These are phyloP conservation scores for Sedum album DNA, from an alignment of 164 flowering plant species.

Conservation along the genomic window DNA sequence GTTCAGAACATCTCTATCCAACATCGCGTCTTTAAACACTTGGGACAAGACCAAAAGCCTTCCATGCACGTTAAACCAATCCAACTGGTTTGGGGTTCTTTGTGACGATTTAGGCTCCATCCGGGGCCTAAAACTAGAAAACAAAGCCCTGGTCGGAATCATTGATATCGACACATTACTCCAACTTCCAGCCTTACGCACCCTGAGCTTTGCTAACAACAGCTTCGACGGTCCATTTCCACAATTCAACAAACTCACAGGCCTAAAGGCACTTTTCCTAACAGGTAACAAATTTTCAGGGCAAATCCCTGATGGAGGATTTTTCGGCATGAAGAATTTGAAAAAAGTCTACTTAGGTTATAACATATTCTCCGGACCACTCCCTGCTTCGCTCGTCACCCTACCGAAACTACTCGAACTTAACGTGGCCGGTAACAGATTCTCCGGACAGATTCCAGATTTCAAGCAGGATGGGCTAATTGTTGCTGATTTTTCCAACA, in stretches of 20 bases:
- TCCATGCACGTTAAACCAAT: constrained; percentile 15
- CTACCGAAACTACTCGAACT: constrained; percentile 38
- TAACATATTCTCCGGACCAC: constrained; percentile 42
- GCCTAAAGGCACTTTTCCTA: constrained; percentile 33
- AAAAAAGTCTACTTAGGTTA: constrained; percentile 32
- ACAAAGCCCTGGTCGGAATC: constrained; percentile 28
- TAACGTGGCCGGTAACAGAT: constrained; percentile 40
- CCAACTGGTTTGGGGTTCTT: constrained; percentile 29
- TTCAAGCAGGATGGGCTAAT: constrained; percentile 26
- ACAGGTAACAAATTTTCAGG: constrained; percentile 54
- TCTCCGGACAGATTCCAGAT: constrained; percentile 52
- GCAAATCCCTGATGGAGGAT: constrained; percentile 38
- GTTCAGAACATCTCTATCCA: constrained; percentile 22
- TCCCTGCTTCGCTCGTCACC: constrained; percentile 40
- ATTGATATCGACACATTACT: constrained; percentile 27
- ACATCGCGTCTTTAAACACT: not conserved
- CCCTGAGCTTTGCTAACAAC: constrained; percentile 43
- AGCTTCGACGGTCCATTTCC: constrained; percentile 59
- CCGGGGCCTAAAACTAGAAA: constrained; percentile 26
- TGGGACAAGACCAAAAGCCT: constrained; percentile 14
- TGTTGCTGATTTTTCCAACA: constrained; percentile 35
- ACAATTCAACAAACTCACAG: constrained; percentile 21
- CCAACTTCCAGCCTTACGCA: constrained; percentile 15
- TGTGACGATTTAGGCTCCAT: constrained; percentile 20
- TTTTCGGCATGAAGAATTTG: constrained; percentile 41